Base-by-base conservation (phyloP, 1,284 basidiomycete genomes). In the Puccinia horiana region DNA sequence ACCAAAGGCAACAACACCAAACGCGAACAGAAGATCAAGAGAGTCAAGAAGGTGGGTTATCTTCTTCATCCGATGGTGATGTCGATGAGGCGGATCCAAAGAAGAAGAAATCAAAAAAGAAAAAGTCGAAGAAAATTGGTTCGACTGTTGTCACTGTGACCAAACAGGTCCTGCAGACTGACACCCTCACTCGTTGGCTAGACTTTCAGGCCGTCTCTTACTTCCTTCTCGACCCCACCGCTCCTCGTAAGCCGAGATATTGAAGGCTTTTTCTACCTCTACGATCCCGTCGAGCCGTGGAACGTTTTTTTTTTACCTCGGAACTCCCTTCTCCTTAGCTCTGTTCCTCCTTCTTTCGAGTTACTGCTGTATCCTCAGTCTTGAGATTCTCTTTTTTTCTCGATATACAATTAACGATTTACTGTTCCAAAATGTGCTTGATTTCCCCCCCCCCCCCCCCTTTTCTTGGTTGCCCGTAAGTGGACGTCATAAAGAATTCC, bases 141-240 rank as follows among this genome's bases (percentile, higher is more conserved):
- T 1, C 4, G 14, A 4, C 40, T 32, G 12, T 40, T 20, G 29
- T 32, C 8, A 11, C 44, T n/a, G 40, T 74, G 29, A 54, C 42
- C 20, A 44, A 52, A 16, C 26, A 47, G 44, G 32, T 74, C 12
- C 37, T 79, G 37, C 23, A 49, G 37, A 52, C 14, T 40, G 44
- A 69, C 32, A 70, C 49, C 32, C 52, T 79, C 20, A 42, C 37
- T 32, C 67, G 49, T 16, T 79, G 77, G 77, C 42, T 79, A 11
- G 77, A 79, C 49, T 54, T 65, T 20, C 77, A 79, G 26, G 63
- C 77, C 26, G 47, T 79, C 49, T 69, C 63, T 12, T 79, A 69
- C 63, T 79, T 56, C 26, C 32, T 67, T 2, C 65, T 79, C 32
- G 77, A 70, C 69, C 77, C 77, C 54, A n/a, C 42, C 52, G 65